Conservation (phyloP, 768 basidiomycete species). For the Hypsizygus marmoreus region DNA sequence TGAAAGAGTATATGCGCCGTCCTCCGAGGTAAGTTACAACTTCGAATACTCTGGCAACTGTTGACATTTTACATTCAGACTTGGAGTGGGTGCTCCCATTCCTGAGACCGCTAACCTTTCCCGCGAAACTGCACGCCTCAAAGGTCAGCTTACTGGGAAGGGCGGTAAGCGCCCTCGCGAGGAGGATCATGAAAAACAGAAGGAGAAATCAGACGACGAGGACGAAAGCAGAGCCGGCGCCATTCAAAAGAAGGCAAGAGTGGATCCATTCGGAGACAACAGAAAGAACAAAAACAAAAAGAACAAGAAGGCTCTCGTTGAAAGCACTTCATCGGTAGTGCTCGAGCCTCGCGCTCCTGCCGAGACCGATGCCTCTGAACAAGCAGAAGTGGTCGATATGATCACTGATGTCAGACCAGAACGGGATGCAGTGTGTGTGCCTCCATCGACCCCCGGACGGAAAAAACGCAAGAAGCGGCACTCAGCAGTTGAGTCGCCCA, state of each 20-base stretch:
- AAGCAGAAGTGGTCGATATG: slow-evolving; percentile 2
- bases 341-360: background rate
- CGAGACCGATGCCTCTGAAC: slow-evolving; percentile 5
- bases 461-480: slow-evolving; percentile 9
- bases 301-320: slow-evolving; percentile 16
- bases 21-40: slow-evolving; percentile 61
- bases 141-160: slow-evolving; percentile 54
- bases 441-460: slow-evolving; percentile 5
- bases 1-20: slow-evolving; percentile 66
- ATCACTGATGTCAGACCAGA: background rate
- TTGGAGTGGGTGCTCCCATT: slow-evolving; percentile 73
- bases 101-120: slow-evolving; percentile 47
- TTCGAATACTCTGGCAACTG: slow-evolving; percentile 6
- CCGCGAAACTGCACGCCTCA: slow-evolving; percentile 63
- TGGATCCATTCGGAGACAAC: slow-evolving; percentile 56
- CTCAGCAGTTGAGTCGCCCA: background rate
- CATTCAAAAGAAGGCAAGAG: slow-evolving; percentile 58
- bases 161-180: slow-evolving; percentile 49
- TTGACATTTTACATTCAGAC: slow-evolving; percentile 37
- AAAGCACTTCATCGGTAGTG: background rate
- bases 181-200: slow-evolving; percentile 34
- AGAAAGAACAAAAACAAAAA: slow-evolving; percentile 50
- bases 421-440: slow-evolving; percentile 1
- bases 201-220: slow-evolving; percentile 44
- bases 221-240: slow-evolving; percentile 60